These are phyloP conservation scores for Glycyrrhiza uralensis DNA, from an alignment of 306 rosid species.

Conservation along the genomic window DNA sequence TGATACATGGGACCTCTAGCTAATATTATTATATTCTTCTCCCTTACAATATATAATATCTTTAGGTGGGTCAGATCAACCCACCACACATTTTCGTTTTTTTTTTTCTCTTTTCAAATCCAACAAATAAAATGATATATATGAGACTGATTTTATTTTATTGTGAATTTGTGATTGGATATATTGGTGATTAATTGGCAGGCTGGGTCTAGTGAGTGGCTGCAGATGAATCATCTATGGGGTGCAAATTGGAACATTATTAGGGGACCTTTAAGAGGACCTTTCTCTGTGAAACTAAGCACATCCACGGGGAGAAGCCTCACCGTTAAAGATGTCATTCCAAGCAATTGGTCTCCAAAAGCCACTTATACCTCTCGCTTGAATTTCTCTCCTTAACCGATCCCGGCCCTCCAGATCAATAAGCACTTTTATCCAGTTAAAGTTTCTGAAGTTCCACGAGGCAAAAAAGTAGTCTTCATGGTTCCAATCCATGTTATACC, in stretches of 20 bases:
- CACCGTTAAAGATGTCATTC: conserved; percentile 73
- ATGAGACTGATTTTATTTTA: not conserved
- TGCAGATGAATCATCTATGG: conserved; percentile 78
- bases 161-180: not conserved
- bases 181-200: conserved; percentile 29
- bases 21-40: not conserved
- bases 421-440: conserved; percentile 2
- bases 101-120: no score
- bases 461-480: conserved; percentile 33
- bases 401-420: not conserved
- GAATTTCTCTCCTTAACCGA: conserved; percentile 43
- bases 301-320: conserved; percentile 61
- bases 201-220: conserved; percentile 77
- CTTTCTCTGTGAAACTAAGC: conserved; percentile 77
- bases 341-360: conserved; percentile 75
- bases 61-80: conserved; percentile 10
- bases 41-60: not conserved
- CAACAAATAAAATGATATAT: not conserved
- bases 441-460: conserved; percentile 1
- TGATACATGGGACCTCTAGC: conserved; percentile 34
- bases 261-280: conserved; percentile 69
- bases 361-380: conserved; percentile 76
- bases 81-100: not conserved
- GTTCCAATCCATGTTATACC: not conserved
- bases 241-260: conserved; percentile 82